A percentile compares a stretch with the other conserved stretches of the same genome.
Evolutionary conservation across 1,284 basidiomycete genomes (phyloP).

Genomic region (Sutorius eximius): DNA sequence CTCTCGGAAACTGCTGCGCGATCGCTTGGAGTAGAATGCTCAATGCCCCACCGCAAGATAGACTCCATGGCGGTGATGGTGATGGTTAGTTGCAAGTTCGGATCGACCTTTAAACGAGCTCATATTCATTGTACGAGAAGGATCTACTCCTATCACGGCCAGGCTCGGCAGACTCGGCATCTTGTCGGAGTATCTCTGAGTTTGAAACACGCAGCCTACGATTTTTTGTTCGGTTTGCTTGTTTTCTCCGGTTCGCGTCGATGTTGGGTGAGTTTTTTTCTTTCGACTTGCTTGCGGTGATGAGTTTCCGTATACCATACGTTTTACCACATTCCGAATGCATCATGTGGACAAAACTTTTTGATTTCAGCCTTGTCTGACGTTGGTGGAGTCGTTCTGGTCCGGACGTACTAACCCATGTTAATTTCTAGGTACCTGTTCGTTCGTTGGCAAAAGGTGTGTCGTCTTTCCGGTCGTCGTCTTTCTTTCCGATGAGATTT

Average conservation of each 20-base stretch:
- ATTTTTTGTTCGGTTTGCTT: background rate
- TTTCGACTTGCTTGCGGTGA: constrained; percentile 32
- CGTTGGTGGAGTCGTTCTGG: constrained; percentile 5
- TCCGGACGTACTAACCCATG: constrained; percentile 33
- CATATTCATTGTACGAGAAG: constrained; percentile 7
- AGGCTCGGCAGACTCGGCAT: constrained; percentile 19
- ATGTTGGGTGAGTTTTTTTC: constrained; percentile 21
- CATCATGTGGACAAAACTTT: constrained; percentile 43
- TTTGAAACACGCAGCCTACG: constrained; percentile 3
- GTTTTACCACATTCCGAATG: constrained; percentile 54
- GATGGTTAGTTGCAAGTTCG: background rate
- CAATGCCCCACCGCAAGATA: constrained; percentile 73
- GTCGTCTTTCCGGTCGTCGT: constrained; percentile 12
- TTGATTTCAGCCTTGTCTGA: constrained; percentile 65
- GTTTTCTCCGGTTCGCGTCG: background rate
- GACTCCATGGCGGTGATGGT: constrained; percentile 55
- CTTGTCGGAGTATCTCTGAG: constrained; percentile 13
- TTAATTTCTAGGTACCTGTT: constrained; percentile 6
- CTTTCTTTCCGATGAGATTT: constrained; percentile 39
- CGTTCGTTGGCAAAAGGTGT: constrained; percentile 25
- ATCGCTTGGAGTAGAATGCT: constrained; percentile 52
- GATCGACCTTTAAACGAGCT: background rate
- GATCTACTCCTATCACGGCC: constrained; percentile 16
- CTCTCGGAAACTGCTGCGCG: constrained; percentile 37
- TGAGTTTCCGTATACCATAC: constrained; percentile 49